These are phyloP conservation scores for Paramyrothecium roridum DNA, from an alignment of 2,329 filamentous ascomycete genomes.

Conservation along the genomic window DNA sequence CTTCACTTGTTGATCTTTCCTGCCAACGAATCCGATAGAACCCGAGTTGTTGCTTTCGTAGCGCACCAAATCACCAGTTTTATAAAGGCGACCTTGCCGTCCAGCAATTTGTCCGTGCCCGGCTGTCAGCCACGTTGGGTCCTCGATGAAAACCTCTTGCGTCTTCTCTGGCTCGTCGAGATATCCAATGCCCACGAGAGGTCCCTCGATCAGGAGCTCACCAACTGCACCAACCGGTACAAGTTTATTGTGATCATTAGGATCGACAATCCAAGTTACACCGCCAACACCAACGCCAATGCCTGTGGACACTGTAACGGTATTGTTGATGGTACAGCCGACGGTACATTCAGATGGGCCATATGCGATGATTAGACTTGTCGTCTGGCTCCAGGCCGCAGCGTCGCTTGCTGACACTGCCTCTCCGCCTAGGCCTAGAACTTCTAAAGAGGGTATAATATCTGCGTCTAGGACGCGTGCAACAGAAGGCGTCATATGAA, in stretches of 20 bases:
- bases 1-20: conserved; percentile 68
- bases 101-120: conserved; percentile 32
- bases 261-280: conserved; percentile 49
- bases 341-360: conserved; percentile 54
- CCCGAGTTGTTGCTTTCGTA: conserved; percentile 52
- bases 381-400: conserved; percentile 40
- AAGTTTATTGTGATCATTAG: conserved; percentile 41
- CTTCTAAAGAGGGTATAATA: conserved; percentile 42
- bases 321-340: conserved; percentile 45
- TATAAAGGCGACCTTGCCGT: conserved; percentile 47
- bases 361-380: conserved; percentile 48
- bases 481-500: conserved; percentile 49
- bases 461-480: conserved; percentile 43
- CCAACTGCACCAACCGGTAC: conserved; percentile 47
- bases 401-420: conserved; percentile 50
- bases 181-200: conserved; percentile 61
- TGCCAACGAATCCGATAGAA: conserved; percentile 54
- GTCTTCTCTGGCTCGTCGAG: conserved; percentile 57
- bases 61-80: conserved; percentile 57
- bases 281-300: conserved; percentile 47
- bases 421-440: conserved; percentile 48
- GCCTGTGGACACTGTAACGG: conserved; percentile 35
- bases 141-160: conserved; percentile 51
- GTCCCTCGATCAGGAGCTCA: conserved; percentile 54
- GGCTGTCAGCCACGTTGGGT: conserved; percentile 48